Percentiles rank a stretch among this genome's conserved stretches.
Conservation (phyloP, 441 rosid species). For the Manihot esculenta region DNA sequence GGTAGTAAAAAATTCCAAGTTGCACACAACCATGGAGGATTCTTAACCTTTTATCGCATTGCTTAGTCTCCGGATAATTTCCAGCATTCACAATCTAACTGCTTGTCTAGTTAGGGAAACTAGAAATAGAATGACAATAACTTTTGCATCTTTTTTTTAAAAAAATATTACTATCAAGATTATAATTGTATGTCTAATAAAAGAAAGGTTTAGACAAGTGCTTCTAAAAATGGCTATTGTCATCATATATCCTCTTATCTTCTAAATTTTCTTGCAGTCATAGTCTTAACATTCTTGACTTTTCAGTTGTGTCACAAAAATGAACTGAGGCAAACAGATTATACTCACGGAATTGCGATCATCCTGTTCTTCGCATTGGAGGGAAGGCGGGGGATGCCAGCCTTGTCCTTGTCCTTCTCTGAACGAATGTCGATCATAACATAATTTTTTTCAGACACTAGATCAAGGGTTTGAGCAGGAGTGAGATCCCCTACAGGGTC, state of each 20-base stretch:
- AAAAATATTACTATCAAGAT: neutral
- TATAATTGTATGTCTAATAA: neutral
- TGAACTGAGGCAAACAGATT: conserved; percentile 15
- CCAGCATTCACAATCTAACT: neutral
- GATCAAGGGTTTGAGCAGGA: conserved; percentile 82
- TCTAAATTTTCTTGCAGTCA: no score
- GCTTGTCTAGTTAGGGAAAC: no score
- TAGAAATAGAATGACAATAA: no score
- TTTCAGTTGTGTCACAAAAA: neutral
- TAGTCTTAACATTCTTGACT: neutral
- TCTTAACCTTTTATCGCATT: neutral
- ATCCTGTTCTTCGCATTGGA: conserved; percentile 71
- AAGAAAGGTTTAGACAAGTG: neutral
- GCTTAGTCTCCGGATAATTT: neutral
- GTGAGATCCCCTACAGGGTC: conserved; percentile 65
- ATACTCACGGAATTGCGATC: conserved; percentile 77
- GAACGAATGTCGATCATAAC: conserved; percentile 76
- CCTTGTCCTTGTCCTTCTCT: conserved; percentile 87
- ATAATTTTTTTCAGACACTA: conserved; percentile 48
- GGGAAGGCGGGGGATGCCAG: conserved; percentile 88
- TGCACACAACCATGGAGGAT: neutral
- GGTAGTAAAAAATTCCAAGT: neutral
- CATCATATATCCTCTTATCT: no score
- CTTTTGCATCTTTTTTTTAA: neutral
- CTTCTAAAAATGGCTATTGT: no score